Conservation (phyloP, 202 grass and related monocot genomes). For the Musa balbisiana region DNA sequence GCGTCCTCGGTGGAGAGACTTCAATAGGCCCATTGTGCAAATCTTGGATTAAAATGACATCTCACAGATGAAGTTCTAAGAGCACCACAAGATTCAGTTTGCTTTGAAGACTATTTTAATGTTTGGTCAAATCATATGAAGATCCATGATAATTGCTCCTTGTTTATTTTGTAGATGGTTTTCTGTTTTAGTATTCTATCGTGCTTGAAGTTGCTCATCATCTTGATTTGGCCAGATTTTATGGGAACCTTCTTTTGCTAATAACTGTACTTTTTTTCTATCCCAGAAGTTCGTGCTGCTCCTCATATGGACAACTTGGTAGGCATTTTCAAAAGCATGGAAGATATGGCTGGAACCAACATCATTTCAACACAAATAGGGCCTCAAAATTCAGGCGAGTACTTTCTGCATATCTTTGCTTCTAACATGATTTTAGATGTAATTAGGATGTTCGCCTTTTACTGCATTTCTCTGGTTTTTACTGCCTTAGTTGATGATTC, state of each 20-base stretch:
- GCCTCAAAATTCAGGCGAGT: slow-evolving; percentile 33
- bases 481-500: neutral
- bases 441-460: neutral
- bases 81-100: too few relatives aligned
- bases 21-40: too few relatives aligned
- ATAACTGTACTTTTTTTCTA: slow-evolving; percentile 11
- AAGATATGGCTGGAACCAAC: slow-evolving; percentile 41
- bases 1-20: too few relatives aligned
- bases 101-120: too few relatives aligned
- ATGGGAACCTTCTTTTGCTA: neutral
- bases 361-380: slow-evolving; percentile 47
- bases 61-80: too few relatives aligned
- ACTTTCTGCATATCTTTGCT: neutral
- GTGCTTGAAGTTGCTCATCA: neutral
- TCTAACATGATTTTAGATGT: neutral
- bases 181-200: neutral
- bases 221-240: neutral
- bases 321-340: slow-evolving; percentile 77
- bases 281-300: slow-evolving; percentile 63
- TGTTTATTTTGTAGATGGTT: too few relatives aligned
- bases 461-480: neutral
- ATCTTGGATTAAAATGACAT: too few relatives aligned
- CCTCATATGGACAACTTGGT: slow-evolving; percentile 90
- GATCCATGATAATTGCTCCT: too few relatives aligned
- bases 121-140: too few relatives aligned